Evolutionary conservation across 768 basidiomycete genomes (phyloP), one percentile per base, ranked within the genome.

Genomic region (Termitomyces heimii): DNA sequence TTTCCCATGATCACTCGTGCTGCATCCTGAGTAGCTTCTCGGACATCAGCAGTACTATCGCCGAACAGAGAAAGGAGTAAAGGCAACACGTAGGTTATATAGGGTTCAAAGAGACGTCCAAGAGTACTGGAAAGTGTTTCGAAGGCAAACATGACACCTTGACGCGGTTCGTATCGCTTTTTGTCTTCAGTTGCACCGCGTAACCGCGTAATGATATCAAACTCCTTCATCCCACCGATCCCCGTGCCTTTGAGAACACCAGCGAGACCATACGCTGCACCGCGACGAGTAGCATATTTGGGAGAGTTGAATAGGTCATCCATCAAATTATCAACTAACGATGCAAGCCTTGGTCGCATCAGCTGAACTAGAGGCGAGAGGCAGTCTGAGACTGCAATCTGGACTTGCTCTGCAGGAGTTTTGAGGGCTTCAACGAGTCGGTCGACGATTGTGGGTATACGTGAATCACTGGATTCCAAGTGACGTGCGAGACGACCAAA

Each of bases 331-430:
- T 92, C 89, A 45, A 94, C 81, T n/a, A 99, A 75, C 22, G 71
- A 67, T 2, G 80, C 74, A 16, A 87, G 78, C 26, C 80, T 79
- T 8, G 80, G 76, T 32, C 77, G 75, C 79, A 92, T 88, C 31
- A 85, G 72, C 35, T 81, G 79, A 42, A 94, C 90, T 7, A 99
- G 77, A 0, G 94, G 92, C 0, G 92, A 88, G 4, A 99, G 77
- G 73, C 96, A 98, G 57, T 98, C 97, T 0, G 95, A 92, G 1
- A 98, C 94, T 8, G 97, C 95, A 45, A 92, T 87, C 68, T 98
- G 96, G 0, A 99, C 97, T 67, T 95, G 88, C 68, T 99, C 97
- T 2, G 94, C 84, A 0, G 96, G 97, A 0, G 95, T 98, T 70
- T 88, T 89, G 56, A 99, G 76, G 1, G 96, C 92, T 32, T 91